Conservation (phyloP, 2,329 filamentous ascomycete genomes). For the Huntiella savannae region DNA sequence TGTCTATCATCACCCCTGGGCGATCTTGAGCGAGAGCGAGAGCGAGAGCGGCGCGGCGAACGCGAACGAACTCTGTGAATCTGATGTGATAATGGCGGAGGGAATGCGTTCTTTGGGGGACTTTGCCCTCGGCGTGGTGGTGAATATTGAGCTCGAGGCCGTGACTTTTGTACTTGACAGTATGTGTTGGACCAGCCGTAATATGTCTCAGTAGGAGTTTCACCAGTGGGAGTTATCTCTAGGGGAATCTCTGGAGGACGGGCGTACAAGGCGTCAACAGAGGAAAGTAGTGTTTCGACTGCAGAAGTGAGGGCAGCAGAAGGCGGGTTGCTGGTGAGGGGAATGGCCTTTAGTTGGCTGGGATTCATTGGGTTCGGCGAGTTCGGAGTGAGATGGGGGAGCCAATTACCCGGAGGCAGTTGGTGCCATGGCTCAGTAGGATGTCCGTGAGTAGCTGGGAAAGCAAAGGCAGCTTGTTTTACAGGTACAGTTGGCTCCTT, state of each 20-base stretch:
- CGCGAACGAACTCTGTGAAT: conserved; percentile 12
- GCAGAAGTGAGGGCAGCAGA: conserved; percentile 45
- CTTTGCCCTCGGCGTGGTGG: too few species aligned
- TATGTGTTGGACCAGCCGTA: conserved; percentile 56
- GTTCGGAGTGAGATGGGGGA: conserved; percentile 60
- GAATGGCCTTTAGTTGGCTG: conserved; percentile 49
- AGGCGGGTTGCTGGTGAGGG: conserved; percentile 48
- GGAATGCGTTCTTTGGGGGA: too few species aligned
- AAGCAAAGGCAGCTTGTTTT: conserved; percentile 44
- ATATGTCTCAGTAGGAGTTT: conserved; percentile 36
- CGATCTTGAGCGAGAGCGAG: conserved; percentile 11
- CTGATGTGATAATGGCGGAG: background rate
- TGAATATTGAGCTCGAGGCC: background rate
- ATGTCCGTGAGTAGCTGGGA: conserved; percentile 66
- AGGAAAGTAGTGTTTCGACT: conserved; percentile 50
- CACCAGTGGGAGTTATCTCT: conserved; percentile 22
- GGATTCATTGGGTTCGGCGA: conserved; percentile 57
- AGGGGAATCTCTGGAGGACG: conserved; percentile 14
- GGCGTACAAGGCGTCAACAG: conserved; percentile 48
- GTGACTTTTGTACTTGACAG: background rate
- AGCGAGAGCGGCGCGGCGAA: conserved; percentile 11
- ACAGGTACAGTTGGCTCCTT: conserved; percentile 8
- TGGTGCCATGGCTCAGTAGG: conserved; percentile 58
- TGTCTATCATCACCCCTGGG: conserved; percentile 18
- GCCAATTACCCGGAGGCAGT: conserved; percentile 61